A percentile compares a stretch with the other conserved stretches of the same genome.
Evolutionary conservation across 2,329 filamentous ascomycete species (phyloP).

Genomic region (Diplodia sapinea): DNA sequence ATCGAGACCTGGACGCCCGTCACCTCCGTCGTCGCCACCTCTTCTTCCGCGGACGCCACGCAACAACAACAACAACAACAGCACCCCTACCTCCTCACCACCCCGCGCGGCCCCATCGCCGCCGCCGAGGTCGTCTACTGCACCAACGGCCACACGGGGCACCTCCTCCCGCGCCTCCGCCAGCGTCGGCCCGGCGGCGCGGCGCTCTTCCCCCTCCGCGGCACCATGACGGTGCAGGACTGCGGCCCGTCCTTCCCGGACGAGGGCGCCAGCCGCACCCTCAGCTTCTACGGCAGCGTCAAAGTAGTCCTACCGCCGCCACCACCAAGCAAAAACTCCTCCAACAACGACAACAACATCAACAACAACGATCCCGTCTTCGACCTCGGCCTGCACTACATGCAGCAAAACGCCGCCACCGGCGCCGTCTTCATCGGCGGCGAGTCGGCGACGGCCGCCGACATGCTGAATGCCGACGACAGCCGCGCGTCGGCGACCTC

Average conservation of each 20-base stretch:
- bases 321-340: too few species aligned
- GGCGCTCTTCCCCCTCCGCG: constrained; percentile 54
- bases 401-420: constrained; percentile 33
- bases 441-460: constrained; percentile 33
- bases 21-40: constrained; percentile 37
- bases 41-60: constrained; percentile 41
- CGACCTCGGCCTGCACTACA: constrained; percentile 8
- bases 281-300: constrained; percentile 50
- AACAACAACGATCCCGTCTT: background rate
- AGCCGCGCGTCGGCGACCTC: constrained; percentile 21
- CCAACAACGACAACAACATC: background rate
- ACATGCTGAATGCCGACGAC: constrained; percentile 34
- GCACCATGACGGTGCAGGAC: constrained; percentile 58
- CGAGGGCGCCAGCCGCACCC: constrained; percentile 52
- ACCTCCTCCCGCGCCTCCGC: constrained; percentile 59
- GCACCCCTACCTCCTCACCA: constrained; percentile 46
- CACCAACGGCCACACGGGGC: constrained; percentile 61
- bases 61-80: too few species aligned
- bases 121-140: constrained; percentile 62
- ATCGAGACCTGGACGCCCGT: constrained; percentile 52
- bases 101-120: constrained; percentile 52
- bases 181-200: constrained; percentile 38
- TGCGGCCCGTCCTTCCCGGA: constrained; percentile 46
- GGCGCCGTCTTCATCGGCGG: constrained; percentile 35
- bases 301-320: constrained; percentile 26